Percentiles rank a stretch among this genome's conserved stretches.
phyloP scores from a whole-genome alignment of 306 rosid species.

The Ziziphus jujuba region DNA sequence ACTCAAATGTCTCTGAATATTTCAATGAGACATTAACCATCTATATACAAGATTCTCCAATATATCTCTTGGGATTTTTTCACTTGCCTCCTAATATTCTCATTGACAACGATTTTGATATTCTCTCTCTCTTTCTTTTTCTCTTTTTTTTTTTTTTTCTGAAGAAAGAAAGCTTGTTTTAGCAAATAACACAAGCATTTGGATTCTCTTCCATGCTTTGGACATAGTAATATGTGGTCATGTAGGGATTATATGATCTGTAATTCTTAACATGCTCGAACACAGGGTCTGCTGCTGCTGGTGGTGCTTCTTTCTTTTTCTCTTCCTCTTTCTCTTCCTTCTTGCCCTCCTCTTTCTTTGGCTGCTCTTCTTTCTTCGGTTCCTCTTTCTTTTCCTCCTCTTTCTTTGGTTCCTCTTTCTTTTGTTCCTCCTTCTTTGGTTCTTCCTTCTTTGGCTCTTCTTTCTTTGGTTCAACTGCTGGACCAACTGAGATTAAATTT shows the following conservation, averaged over 20 bases:
- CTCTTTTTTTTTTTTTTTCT: too few relatives aligned
- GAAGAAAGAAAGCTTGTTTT: neutral
- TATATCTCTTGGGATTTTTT: constrained; percentile 17
- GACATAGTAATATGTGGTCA: constrained; percentile 62
- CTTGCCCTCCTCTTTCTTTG: constrained; percentile 42
- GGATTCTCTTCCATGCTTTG: constrained; percentile 97
- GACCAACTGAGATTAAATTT: constrained; percentile 64
- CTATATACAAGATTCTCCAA: constrained; percentile 49
- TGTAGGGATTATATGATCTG: constrained; percentile 66
- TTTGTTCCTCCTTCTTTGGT: constrained; percentile 39
- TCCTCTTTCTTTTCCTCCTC: constrained; percentile 51
- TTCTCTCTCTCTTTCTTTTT: constrained; percentile 13
- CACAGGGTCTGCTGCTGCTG: constrained; percentile 48
- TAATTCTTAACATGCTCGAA: constrained; percentile 62
- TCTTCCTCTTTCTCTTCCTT: constrained; percentile 41
- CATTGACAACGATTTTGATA: neutral
- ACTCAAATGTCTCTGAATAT: constrained; percentile 3
- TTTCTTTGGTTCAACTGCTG: constrained; percentile 88
- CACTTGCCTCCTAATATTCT: constrained; percentile 11
- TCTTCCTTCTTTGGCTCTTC: constrained; percentile 56
- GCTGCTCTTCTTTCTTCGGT: constrained; percentile 42
- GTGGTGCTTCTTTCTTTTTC: constrained; percentile 40
- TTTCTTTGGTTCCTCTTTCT: constrained; percentile 39
- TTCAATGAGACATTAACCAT: constrained; percentile 21
- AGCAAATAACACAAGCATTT: constrained; percentile 76